phyloP scores from a whole-genome alignment of 768 basidiomycete genomes.

The Auricularia sp. region DNA sequence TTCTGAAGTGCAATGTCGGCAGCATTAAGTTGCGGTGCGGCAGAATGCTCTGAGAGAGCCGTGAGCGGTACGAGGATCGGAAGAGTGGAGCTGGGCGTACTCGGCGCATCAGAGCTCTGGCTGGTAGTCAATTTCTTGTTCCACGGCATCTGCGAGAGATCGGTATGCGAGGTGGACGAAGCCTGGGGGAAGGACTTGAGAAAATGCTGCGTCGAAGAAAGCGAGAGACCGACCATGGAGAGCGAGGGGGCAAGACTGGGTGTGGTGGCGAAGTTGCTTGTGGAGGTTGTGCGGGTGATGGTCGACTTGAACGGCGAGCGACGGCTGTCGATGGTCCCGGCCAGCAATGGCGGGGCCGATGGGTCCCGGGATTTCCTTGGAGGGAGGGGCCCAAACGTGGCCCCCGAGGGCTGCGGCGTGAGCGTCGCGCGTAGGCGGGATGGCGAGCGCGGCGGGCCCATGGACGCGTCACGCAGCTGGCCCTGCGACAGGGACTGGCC shows the following conservation, averaged over 20 bases:
- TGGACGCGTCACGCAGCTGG: conserved; percentile 29
- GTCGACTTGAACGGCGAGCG: background rate
- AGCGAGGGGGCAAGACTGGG: background rate
- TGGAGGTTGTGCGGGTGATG: background rate
- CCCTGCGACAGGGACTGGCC: background rate
- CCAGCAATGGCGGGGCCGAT: conserved; percentile 63
- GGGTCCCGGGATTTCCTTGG: conserved; percentile 31
- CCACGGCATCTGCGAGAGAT: background rate
- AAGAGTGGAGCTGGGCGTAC: background rate
- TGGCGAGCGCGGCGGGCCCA: conserved; percentile 38
- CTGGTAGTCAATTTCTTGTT: background rate
- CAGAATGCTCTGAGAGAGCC: background rate
- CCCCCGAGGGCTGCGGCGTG: conserved; percentile 52
- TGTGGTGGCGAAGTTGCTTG: background rate
- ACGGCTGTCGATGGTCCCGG: conserved; percentile 15
- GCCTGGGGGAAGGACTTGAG: background rate
- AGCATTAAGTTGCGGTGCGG: conserved; percentile 24
- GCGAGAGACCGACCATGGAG: background rate
- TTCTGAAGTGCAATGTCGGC: conserved; percentile 62
- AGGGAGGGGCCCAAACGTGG: conserved; percentile 17
- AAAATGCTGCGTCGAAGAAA: background rate
- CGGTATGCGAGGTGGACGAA: background rate
- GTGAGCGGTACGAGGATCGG: background rate
- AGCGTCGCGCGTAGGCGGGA: conserved; percentile 59
- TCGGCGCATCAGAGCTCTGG: background rate